phyloP scores from a whole-genome alignment of 306 rosid genomes.

The Hippophae tibetana region DNA sequence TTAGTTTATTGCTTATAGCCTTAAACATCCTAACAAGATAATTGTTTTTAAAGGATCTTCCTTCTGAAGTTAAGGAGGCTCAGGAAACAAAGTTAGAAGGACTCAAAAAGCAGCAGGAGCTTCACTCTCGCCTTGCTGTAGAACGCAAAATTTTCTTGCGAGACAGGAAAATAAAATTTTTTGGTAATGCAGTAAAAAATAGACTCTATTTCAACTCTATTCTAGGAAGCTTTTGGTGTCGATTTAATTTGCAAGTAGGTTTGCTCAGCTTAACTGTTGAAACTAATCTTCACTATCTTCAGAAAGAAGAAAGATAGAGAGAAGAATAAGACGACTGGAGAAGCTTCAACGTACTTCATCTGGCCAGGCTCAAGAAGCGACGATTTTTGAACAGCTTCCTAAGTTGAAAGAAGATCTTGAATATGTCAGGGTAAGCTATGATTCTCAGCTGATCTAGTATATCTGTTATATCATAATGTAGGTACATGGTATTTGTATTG shows the following conservation, averaged over 20 bases:
- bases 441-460: neutral
- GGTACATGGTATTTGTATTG: constrained; percentile 1
- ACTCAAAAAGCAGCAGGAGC: constrained; percentile 84
- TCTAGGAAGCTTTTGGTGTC: neutral
- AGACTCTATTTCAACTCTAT: constrained; percentile 2
- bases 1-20: neutral
- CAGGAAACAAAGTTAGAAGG: constrained; percentile 73
- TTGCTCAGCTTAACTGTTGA: constrained; percentile 1
- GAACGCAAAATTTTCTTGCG: constrained; percentile 81
- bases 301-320: constrained; percentile 91
- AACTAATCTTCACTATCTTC: constrained; percentile 12
- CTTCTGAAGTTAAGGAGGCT: constrained; percentile 57
- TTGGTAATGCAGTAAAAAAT: constrained; percentile 31
- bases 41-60: constrained; percentile 40
- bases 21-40: constrained; percentile 7
- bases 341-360: constrained; percentile 69
- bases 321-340: constrained; percentile 82
- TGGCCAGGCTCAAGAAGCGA: constrained; percentile 51
- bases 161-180: constrained; percentile 81
- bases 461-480: neutral
- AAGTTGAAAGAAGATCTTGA: constrained; percentile 77
- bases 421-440: constrained; percentile 66
- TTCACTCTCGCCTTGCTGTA: constrained; percentile 71
- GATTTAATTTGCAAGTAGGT: constrained; percentile 1
- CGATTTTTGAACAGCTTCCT: constrained; percentile 54